These are phyloP conservation scores for Solanum piurae DNA, from an alignment of 257 asterid species.

Conservation along the genomic window DNA sequence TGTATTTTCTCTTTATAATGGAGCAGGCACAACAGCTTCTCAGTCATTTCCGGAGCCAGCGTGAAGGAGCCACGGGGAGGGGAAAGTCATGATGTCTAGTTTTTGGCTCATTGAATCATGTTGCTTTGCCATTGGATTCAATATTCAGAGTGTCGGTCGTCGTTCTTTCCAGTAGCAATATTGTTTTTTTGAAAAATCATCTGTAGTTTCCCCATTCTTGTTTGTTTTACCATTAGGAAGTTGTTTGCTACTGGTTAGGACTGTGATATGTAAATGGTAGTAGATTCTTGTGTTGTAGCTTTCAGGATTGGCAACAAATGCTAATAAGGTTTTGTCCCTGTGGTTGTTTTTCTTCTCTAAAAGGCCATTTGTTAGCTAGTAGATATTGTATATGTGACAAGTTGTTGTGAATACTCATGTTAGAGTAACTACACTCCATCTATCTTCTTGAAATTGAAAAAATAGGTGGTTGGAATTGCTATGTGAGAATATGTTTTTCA, in stretches of 20 bases:
- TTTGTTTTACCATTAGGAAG: background rate
- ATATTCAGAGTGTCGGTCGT: background rate
- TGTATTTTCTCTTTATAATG: background rate
- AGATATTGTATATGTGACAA: background rate
- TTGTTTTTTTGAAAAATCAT: background rate
- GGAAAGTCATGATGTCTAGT: constrained; percentile 41
- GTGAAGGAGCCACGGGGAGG: constrained; percentile 46
- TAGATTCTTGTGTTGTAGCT: background rate
- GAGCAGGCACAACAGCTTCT: constrained; percentile 93
- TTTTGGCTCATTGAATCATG: background rate
- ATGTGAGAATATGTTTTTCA: background rate
- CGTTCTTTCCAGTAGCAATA: background rate
- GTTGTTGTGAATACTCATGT: background rate
- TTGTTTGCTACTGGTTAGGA: background rate
- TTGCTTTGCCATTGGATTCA: constrained; percentile 3
- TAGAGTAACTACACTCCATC: background rate
- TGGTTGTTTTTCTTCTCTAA: background rate
- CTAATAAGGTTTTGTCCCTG: background rate
- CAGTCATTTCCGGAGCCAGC: constrained; percentile 86
- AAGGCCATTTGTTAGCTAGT: background rate
- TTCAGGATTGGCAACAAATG: background rate
- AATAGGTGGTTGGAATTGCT: background rate
- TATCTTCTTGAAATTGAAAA: background rate
- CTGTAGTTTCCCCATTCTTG: background rate
- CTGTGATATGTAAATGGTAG: background rate